Evolutionary conservation across 305 asterid genomes (phyloP), one percentile per base, ranked within the genome.

Genomic region (Fraxinus nigra): DNA sequence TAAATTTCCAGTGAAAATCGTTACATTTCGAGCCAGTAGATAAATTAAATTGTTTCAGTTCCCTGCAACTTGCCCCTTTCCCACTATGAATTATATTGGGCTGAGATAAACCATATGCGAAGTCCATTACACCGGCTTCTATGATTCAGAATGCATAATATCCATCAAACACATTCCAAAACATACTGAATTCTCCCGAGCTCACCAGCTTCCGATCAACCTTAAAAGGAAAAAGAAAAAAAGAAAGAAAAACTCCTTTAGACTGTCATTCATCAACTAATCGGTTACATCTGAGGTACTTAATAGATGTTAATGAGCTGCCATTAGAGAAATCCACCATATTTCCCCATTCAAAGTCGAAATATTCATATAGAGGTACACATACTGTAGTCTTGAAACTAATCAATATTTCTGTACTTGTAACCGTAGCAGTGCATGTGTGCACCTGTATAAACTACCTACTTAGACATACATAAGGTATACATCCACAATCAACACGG

Each of bases 31-130:
- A 78, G 72, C 88, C 78, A 32, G 80, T 77, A 16, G 73, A 20
- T 78, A 70, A 84, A 75, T 75, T 83, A 77, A 84, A 51, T 7
- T 63, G 78, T 20, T 83, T 84, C 48, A 69, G 81, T 73, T 77
- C 79, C 87, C 82, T 77, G 79, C 82, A 83, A 77, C 90, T 84
- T 34, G 81, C 34, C 40, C 75, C 85, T 79, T 89, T 89, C 74
- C 88, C 86, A 59, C 91, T 87, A 70, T 72, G 78, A 75, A 89
- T 63, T 81, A 86, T 82, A 86, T 87, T 87, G 46, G 92, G 80
- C 82, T 82, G 90, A 43, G 89, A 85, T 77, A 89, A 80, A 85
- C 89, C 65, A 82, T 90, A 85, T 32, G 87, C 37, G 56, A 82
- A 80, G 72, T 90, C 93, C 95, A 91, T 91, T 43, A 54, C 87